phyloP scores from a whole-genome alignment of 345 rosid genomes.

The Brassica carinata region DNA sequence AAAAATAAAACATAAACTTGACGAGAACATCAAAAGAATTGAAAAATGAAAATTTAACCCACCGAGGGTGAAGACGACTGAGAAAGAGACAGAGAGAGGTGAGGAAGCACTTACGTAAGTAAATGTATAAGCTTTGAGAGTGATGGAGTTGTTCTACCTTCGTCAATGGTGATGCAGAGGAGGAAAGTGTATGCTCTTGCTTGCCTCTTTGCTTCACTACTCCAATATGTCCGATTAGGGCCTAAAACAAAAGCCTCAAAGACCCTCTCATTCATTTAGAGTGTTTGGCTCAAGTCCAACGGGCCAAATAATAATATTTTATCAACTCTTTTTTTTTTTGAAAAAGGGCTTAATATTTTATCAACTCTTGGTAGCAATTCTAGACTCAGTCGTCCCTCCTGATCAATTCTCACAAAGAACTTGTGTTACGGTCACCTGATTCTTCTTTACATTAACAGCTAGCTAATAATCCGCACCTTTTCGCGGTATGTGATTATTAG shows the following conservation, averaged over 20 bases:
- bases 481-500: too few relatives aligned
- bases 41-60: neutral
- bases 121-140: constrained; percentile 18
- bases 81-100: neutral
- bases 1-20: neutral
- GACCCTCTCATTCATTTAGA: neutral
- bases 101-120: constrained; percentile 19
- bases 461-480: too few relatives aligned
- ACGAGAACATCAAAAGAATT: neutral
- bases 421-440: too few relatives aligned
- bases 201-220: neutral
- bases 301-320: too few relatives aligned
- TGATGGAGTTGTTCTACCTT: neutral
- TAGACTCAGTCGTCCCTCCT: too few relatives aligned
- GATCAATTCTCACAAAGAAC: too few relatives aligned
- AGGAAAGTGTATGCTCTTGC: neutral
- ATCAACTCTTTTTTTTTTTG: too few relatives aligned
- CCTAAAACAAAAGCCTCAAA: neutral
- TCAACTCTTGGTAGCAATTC: too few relatives aligned
- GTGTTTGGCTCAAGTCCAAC: neutral
- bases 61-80: neutral
- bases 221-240: neutral
- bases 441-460: too few relatives aligned
- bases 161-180: constrained; percentile 5
- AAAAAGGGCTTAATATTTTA: too few relatives aligned